Evolutionary conservation across 345 rosid species (phyloP).

Genomic region (Luvunga scandens): DNA sequence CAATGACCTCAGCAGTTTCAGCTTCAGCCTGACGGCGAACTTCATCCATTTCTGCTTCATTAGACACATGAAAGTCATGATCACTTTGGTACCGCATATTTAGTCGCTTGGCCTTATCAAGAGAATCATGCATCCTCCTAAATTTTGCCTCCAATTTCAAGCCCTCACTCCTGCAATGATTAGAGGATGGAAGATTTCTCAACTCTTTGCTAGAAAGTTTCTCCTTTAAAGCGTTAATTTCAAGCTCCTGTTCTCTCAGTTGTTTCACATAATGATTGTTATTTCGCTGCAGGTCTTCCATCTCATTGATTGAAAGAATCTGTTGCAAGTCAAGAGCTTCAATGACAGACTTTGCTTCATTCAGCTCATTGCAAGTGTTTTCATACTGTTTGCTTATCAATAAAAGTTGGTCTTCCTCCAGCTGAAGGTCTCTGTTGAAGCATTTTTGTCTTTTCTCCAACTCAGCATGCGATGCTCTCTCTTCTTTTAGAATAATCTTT

Average conservation of each 20-base stretch:
- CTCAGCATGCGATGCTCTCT: constrained; percentile 49
- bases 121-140: constrained; percentile 84
- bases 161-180: constrained; percentile 24
- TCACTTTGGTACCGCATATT: constrained; percentile 67
- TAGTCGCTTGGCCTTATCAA: constrained; percentile 76
- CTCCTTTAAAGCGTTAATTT: constrained; percentile 50
- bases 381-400: constrained; percentile 44
- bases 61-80: constrained; percentile 55
- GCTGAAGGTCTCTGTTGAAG: constrained; percentile 53
- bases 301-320: constrained; percentile 56
- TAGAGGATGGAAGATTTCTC: constrained; percentile 37
- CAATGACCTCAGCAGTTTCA: constrained; percentile 90
- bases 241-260: constrained; percentile 51
- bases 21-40: constrained; percentile 77
- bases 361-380: constrained; percentile 45
- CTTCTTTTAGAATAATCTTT: constrained; percentile 78
- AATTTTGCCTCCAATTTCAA: constrained; percentile 51
- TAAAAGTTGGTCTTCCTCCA: constrained; percentile 40
- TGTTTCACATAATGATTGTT: constrained; percentile 46
- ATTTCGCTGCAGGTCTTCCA: constrained; percentile 58
- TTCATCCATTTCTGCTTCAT: constrained; percentile 73
- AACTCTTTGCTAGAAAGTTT: constrained; percentile 45
- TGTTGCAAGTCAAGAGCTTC: constrained; percentile 90
- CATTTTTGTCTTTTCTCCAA: constrained; percentile 41
- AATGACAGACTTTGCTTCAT: constrained; percentile 61